Evolutionary conservation across 2,329 filamentous ascomycete species (phyloP).

Genomic region (Pleoardoris graminearum): DNA sequence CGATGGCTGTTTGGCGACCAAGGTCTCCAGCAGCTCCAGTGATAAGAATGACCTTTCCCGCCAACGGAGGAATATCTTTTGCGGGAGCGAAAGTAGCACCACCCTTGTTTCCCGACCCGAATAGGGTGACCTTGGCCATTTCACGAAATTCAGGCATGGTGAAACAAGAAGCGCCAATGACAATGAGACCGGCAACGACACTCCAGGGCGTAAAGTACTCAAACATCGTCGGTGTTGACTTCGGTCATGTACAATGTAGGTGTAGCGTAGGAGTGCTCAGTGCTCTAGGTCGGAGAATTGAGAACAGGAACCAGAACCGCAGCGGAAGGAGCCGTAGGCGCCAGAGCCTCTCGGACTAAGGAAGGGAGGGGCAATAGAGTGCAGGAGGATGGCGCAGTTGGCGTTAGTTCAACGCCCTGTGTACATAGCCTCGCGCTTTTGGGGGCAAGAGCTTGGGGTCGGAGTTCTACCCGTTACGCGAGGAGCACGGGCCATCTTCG

Average conservation of each 20-base stretch:
- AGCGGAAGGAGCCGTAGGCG: background rate
- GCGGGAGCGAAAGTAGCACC: slow-evolving; percentile 3
- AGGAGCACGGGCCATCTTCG: too few species aligned
- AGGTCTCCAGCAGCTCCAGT: slow-evolving; percentile 12
- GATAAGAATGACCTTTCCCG: slow-evolving; percentile 15
- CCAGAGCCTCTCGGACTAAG: background rate
- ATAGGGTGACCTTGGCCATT: slow-evolving; percentile 16
- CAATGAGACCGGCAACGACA: background rate
- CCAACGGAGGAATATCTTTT: slow-evolving; percentile 13
- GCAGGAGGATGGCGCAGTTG: background rate
- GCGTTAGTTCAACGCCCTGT: background rate
- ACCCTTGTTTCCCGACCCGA: slow-evolving; percentile 14
- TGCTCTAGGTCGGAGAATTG: background rate
- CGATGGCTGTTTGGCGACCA: slow-evolving; percentile 9
- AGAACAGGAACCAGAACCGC: background rate
- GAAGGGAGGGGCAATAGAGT: background rate
- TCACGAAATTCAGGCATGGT: slow-evolving; percentile 12
- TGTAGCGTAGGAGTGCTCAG: background rate
- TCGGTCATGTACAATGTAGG: background rate
- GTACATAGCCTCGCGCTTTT: background rate
- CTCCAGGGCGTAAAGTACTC: slow-evolving; percentile 1
- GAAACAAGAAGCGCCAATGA: slow-evolving; percentile 6
- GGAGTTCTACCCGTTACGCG: too few species aligned
- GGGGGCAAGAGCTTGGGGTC: too few species aligned
- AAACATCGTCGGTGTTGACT: background rate